phyloP scores from a whole-genome alignment of 2,329 filamentous ascomycete genomes.

The Fusarium robinianum region DNA sequence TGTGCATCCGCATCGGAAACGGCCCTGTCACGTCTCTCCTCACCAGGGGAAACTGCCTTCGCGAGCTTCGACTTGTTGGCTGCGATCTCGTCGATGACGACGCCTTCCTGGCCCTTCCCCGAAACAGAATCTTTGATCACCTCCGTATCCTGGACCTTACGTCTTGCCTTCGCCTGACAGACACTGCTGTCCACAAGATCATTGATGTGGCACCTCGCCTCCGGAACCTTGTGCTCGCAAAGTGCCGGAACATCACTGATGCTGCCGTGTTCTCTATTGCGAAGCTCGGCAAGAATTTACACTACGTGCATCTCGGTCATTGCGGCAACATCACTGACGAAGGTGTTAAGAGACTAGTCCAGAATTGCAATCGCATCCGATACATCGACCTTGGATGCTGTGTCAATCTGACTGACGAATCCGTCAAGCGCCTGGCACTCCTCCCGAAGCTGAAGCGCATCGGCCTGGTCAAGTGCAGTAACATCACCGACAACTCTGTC shows the following conservation, averaged over 20 bases:
- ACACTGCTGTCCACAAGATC: conserved; percentile 86
- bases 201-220: conserved; percentile 84
- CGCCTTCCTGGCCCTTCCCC: conserved; percentile 82
- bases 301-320: conserved; percentile 95
- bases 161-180: conserved; percentile 81
- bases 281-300: conserved; percentile 89
- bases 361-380: conserved; percentile 86
- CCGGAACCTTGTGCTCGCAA: conserved; percentile 90
- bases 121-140: conserved; percentile 75
- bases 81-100: conserved; percentile 83
- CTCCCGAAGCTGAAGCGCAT: conserved; percentile 94
- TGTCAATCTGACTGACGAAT: conserved; percentile 81
- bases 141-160: conserved; percentile 93
- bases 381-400: conserved; percentile 99
- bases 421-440: conserved; percentile 79
- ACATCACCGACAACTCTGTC: conserved; percentile 89
- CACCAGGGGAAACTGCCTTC: conserved; percentile 76
- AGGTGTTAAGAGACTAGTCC: conserved; percentile 82
- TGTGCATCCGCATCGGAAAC: conserved; percentile 80
- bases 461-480: conserved; percentile 89
- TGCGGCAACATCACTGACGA: conserved; percentile 89
- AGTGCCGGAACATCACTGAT: conserved; percentile 93
- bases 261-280: conserved; percentile 85
- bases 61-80: conserved; percentile 84
- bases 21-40: conserved; percentile 82